Evolutionary conservation across 2,329 filamentous ascomycete species (phyloP).

Genomic region (Xylaria arbuscula): DNA sequence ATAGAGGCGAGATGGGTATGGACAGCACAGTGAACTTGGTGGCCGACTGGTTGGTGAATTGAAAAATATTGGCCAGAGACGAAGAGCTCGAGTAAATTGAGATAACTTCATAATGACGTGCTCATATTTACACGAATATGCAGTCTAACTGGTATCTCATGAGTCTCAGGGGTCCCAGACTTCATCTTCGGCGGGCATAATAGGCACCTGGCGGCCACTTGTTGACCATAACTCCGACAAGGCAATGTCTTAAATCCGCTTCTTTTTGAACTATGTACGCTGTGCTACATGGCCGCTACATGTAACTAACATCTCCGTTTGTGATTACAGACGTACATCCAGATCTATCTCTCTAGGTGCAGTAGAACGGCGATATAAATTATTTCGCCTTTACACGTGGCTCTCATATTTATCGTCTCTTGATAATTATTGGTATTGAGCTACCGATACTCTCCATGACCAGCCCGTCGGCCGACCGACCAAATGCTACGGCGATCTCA

Average conservation of each 20-base stretch:
- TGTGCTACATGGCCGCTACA: not conserved
- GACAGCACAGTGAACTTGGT: not conserved
- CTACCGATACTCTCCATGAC: not conserved
- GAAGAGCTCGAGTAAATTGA: not conserved
- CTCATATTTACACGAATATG: too few species aligned
- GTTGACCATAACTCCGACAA: constrained; percentile 4
- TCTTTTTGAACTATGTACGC: not conserved
- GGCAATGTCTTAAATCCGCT: constrained; percentile 12
- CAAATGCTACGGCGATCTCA: constrained; percentile 34
- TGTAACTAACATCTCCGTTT: not conserved
- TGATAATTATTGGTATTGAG: not conserved
- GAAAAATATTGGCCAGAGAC: not conserved
- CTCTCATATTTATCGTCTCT: not conserved
- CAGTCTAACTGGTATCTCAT: too few species aligned
- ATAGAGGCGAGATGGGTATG: constrained; percentile 7
- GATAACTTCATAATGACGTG: not conserved
- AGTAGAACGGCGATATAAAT: not conserved
- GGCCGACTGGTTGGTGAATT: not conserved
- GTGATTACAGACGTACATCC: not conserved
- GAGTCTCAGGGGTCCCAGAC: not conserved
- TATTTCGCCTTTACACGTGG: not conserved
- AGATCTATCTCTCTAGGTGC: not conserved
- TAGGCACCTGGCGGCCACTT: not conserved
- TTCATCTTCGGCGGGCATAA: not conserved
- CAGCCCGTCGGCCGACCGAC: not conserved